Evolutionary conservation across 2,329 filamentous ascomycete species (phyloP).

Genomic region (Capronia epimyces): DNA sequence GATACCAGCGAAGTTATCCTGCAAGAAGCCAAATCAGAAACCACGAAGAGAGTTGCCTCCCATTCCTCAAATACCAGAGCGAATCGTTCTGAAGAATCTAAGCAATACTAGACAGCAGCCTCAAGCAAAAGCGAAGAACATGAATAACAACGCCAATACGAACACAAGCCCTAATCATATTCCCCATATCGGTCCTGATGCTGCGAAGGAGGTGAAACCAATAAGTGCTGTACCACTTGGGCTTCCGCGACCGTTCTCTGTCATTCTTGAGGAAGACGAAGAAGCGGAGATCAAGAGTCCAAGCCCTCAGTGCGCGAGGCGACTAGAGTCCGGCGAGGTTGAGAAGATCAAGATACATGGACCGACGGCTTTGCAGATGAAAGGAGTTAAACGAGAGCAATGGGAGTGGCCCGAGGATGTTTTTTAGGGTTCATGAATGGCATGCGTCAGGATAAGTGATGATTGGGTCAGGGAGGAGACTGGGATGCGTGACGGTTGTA

Average conservation of each 20-base stretch:
- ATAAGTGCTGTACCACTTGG: background rate
- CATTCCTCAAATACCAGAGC: slow-evolving; percentile 15
- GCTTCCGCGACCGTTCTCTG: slow-evolving; percentile 22
- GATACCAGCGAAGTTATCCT: slow-evolving; percentile 3
- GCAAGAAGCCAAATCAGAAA: slow-evolving; percentile 8
- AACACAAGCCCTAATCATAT: slow-evolving; percentile 4
- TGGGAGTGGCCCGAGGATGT: slow-evolving; percentile 30
- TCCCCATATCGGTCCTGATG: background rate
- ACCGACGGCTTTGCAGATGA: slow-evolving; percentile 9
- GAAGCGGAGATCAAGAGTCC: slow-evolving; percentile 14
- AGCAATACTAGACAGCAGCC: slow-evolving; percentile 19
- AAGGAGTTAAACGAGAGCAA: slow-evolving; percentile 12
- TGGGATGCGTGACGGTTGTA: no score
- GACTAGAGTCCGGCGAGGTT: background rate
- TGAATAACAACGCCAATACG: slow-evolving; percentile 3
- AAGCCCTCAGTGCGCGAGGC: slow-evolving; percentile 1
- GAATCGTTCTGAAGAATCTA: slow-evolving; percentile 15
- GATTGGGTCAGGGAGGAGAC: background rate
- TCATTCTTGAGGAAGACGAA: slow-evolving; percentile 27
- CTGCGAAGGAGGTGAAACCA: background rate
- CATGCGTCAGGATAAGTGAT: background rate
- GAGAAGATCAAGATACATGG: slow-evolving; percentile 8
- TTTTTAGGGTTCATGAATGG: slow-evolving; percentile 14
- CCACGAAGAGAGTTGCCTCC: slow-evolving; percentile 8
- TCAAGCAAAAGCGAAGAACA: slow-evolving; percentile 1